Evolutionary conservation across 768 basidiomycete species (phyloP), one percentile per base, ranked within the genome.

Genomic region (Tylopilus balloui): DNA sequence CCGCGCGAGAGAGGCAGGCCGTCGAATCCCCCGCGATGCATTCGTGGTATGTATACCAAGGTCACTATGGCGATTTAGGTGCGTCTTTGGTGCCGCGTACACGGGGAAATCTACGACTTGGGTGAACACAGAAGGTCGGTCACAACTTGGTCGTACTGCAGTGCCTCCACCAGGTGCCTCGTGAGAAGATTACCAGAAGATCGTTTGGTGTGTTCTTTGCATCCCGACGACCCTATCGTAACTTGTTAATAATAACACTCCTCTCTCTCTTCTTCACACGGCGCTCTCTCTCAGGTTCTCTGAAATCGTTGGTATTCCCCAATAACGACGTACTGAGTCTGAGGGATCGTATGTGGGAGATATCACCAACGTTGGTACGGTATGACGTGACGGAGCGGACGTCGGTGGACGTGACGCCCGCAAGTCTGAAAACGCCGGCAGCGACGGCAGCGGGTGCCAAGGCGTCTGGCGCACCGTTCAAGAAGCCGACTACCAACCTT

Each of bases 151-250:
- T 19, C 78, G 96, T 38, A 83, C 89, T 1, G 94, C 95, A 10
- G 94, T 99, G 3, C 80, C 86, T 4, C 88, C 93, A 20, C 95
- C 96, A 17, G 96, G 93, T 37, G 89, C 92, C 1, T 81, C 91
- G 3, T 74, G 96, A 35, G 96, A 99, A 35, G 96, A 99, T 69
- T 96, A 98, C 61, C 96, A 93, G 93, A 95, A 96, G 75, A 88
- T 97, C 61, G 78, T 97, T 55, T 84, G 91, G 87, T 89, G 53
- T 21, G 79, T 67, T 6, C 24, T 32, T n/a, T 34, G 3, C 11
- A 17, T 23, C 27, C 7, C 36, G 32, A 15, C 23, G 12, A 11
- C 12, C n/a, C 24, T 21, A 3, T 7, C 0, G 11, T 47, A 17
- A 37, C 6, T 1, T 24, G 25, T 34, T 47, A 9, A 54, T 9